phyloP scores from a whole-genome alignment of 1,284 basidiomycete species.

The Erythrobasidium hasegawianum region DNA sequence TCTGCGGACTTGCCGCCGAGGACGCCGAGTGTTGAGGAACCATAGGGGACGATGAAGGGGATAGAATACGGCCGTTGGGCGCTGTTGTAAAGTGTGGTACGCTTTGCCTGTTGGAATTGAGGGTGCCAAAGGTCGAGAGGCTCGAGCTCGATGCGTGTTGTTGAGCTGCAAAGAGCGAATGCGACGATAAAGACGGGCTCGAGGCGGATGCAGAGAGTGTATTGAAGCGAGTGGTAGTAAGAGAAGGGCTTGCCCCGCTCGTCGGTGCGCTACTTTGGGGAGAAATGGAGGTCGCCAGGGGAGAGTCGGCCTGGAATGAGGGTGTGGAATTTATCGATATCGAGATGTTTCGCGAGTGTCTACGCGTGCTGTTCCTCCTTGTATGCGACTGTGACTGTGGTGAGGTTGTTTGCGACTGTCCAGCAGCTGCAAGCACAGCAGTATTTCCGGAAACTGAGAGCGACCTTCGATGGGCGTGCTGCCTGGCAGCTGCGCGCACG shows the following conservation, averaged over 20 bases:
- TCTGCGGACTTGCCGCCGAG: not conserved
- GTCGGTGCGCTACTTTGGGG: not conserved
- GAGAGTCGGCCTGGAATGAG: conserved; percentile 2
- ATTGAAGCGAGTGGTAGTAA: not conserved
- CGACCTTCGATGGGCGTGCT: conserved; percentile 1
- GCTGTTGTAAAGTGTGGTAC: not conserved
- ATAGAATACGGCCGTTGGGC: conserved; percentile 5
- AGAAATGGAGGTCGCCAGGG: conserved; percentile 6
- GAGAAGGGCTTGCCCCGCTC: not conserved
- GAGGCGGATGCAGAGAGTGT: conserved; percentile 1
- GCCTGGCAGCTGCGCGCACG: too few species aligned
- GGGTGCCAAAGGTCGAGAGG: conserved; percentile 3
- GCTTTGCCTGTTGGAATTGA: not conserved
- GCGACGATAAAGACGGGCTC: conserved; percentile 10
- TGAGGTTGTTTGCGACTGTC: not conserved
- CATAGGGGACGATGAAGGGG: not conserved
- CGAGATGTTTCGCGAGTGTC: conserved; percentile 6
- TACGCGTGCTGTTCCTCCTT: not conserved
- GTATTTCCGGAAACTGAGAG: not conserved
- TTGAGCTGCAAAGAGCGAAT: not conserved
- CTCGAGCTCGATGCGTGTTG: not conserved
- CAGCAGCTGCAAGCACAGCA: too few species aligned
- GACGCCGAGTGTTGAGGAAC: not conserved
- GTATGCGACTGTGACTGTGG: not conserved
- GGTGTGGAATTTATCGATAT: conserved; percentile 1